Evolutionary conservation across 2,329 filamentous ascomycete species (phyloP), one percentile per base, ranked within the genome.

Genomic region (Gnomoniopsis smithogilvyi): DNA sequence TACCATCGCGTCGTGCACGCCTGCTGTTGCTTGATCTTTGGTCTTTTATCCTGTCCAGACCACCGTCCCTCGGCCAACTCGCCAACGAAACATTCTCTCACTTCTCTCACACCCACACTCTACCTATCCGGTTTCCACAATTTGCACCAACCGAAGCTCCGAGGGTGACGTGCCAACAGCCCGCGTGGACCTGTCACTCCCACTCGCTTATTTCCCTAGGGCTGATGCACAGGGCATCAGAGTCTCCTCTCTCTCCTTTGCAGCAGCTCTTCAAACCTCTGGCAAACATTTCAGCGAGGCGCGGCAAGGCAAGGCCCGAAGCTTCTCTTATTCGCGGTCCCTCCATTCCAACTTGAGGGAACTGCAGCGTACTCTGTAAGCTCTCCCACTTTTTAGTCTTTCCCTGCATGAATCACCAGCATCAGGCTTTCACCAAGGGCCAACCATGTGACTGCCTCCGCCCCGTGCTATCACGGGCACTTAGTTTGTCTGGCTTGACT

Each of bases 91-190:
- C 26, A 30, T 14, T 8, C 24, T n/a, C 47, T 46, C 22, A 21
- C 34, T 51, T 19, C 50, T 17, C 17, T 56, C 47, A 6, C n/a
- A 36, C 22, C n/a, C 47, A n/a, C 36, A 19, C 34, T 17, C 19
- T 33, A 22, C 36, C 24, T 34, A n/a, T 17, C 22, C 21, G 22
- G 54, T 56, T 56, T 30, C 54, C 54, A 56, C 54, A 41, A 43
- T 53, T 41, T n/a, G 36, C 47, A 34, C 24, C 47, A 26, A 21
- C 47, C 24, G 24, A 12, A 46, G 24, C 11, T 14, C 14, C 21
- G 46, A 48, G 14, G 30, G 46, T 48, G 46, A 48, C 24, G 30
- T 21, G 19, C 34, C 50, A 55, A 41, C 46, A 50, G 17, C 54
- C 41, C 54, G 19, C 33, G n/a, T 21, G 34, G 10, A 50, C 47